Evolutionary conservation across 257 asterid species (phyloP).

Genomic region (Salvia miltiorrhiza): DNA sequence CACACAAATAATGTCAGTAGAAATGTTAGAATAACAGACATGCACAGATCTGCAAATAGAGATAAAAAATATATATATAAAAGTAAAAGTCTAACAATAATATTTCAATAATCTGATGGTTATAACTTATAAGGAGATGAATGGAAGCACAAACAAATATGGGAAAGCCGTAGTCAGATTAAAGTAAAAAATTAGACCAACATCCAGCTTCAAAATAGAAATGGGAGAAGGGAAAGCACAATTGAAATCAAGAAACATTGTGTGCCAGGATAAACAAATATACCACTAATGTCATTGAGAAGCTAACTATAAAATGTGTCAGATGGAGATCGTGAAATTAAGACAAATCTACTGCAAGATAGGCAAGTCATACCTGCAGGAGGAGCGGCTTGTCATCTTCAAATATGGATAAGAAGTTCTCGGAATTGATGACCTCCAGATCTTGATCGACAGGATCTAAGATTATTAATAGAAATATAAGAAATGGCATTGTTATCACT

Average conservation of each 20-base stretch:
- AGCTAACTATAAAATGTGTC: slow-evolving; percentile 14
- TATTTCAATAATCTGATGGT: slow-evolving; percentile 3
- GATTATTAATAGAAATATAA: slow-evolving; percentile 26
- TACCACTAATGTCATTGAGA: background rate
- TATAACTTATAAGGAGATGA: background rate
- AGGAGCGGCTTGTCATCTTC: slow-evolving; percentile 71
- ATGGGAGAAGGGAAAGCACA: background rate
- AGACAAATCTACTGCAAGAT: slow-evolving; percentile 5
- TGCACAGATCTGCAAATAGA: background rate
- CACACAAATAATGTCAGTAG: background rate
- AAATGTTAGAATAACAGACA: background rate
- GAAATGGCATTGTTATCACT: slow-evolving; percentile 12
- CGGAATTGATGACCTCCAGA: slow-evolving; percentile 44
- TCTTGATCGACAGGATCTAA: slow-evolving; percentile 51
- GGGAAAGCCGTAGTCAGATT: background rate
- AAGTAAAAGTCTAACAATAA: background rate
- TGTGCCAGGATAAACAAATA: background rate
- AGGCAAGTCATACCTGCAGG: slow-evolving; percentile 58
- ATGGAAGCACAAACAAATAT: background rate
- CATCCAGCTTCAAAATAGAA: background rate
- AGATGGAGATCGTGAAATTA: background rate
- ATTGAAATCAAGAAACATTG: background rate
- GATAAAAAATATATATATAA: no score
- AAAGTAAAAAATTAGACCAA: background rate
- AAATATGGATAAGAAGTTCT: slow-evolving; percentile 53